These are phyloP conservation scores for Panicum virgatum DNA, from an alignment of 202 grass and related monocot species.

Conservation along the genomic window DNA sequence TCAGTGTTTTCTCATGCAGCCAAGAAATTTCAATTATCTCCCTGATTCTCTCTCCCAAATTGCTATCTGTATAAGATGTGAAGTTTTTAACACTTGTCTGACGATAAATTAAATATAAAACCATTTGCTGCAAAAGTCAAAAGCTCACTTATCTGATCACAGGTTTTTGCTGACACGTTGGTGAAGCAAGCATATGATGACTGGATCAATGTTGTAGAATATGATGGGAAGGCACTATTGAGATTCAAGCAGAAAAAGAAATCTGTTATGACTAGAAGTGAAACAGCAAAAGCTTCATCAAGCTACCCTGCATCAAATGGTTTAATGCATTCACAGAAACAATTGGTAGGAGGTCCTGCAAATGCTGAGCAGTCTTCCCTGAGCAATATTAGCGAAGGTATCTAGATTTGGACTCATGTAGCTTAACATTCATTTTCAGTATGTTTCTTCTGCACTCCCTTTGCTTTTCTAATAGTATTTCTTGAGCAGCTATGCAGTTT, in stretches of 20 bases:
- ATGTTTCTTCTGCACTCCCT: conserved; percentile 18
- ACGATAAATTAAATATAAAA: conserved; percentile 11
- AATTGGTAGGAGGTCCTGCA: conserved; percentile 34
- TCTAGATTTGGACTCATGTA: conserved; percentile 7
- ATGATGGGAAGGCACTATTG: conserved; percentile 79
- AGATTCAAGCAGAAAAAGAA: conserved; percentile 79
- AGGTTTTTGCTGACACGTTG: conserved; percentile 71
- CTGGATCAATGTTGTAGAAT: conserved; percentile 80
- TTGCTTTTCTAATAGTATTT: neutral
- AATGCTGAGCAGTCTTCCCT: conserved; percentile 44
- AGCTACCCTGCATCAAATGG: conserved; percentile 40
- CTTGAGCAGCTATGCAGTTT: neutral
- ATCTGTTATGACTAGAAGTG: conserved; percentile 53
- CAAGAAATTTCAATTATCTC: neutral
- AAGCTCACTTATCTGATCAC: conserved; percentile 15
- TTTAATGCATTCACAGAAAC: conserved; percentile 31
- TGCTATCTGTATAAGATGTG: neutral
- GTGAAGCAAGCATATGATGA: conserved; percentile 90
- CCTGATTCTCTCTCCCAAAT: conserved; percentile 9
- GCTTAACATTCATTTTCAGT: neutral
- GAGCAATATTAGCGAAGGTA: conserved; percentile 42
- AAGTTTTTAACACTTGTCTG: neutral
- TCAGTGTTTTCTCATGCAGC: neutral
- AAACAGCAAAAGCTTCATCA: conserved; percentile 42
- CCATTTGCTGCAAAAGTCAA: neutral